Evolutionary conservation across 192 early-diverging fungal species (phyloP).

Genomic region (Coemansia reversa): DNA sequence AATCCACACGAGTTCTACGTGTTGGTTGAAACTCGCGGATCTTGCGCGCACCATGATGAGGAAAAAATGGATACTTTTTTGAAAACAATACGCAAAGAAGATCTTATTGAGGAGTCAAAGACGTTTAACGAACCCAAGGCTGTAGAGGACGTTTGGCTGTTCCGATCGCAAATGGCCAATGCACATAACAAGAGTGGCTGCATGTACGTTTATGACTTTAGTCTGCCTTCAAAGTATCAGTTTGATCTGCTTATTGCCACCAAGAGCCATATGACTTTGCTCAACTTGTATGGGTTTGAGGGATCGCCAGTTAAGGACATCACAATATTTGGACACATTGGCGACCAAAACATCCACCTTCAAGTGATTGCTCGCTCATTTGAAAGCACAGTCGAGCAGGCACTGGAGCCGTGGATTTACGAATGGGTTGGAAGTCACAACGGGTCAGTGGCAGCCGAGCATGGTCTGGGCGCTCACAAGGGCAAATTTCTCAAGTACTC

Average conservation of each 20-base stretch:
- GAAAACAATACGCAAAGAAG: slow-evolving; percentile 14
- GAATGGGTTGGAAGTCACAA: slow-evolving; percentile 69
- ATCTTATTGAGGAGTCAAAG: slow-evolving; percentile 16
- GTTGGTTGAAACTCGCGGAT: slow-evolving; percentile 90
- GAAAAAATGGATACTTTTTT: slow-evolving; percentile 61
- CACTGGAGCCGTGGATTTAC: slow-evolving; percentile 89
- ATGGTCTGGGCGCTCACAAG: slow-evolving; percentile 82
- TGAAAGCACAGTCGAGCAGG: slow-evolving; percentile 59
- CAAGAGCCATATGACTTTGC: slow-evolving; percentile 21
- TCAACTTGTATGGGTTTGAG: slow-evolving; percentile 38
- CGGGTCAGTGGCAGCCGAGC: slow-evolving; percentile 83
- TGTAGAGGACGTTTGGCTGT: slow-evolving; percentile 42
- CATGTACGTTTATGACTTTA: slow-evolving; percentile 54
- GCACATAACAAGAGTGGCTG: slow-evolving; percentile 49
- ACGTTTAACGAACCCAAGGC: slow-evolving; percentile 23
- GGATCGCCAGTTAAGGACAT: slow-evolving; percentile 63
- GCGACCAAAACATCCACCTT: slow-evolving; percentile 95
- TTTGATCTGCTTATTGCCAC: slow-evolving; percentile 33
- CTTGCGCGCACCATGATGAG: slow-evolving; percentile 85
- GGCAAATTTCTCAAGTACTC: slow-evolving; percentile 74
- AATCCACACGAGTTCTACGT: slow-evolving; percentile 54
- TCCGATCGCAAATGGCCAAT: slow-evolving; percentile 50
- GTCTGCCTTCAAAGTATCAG: slow-evolving; percentile 43
- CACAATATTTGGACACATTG: slow-evolving; percentile 94
- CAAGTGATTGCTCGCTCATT: slow-evolving; percentile 75